A percentile compares a stretch with the other conserved stretches of the same genome.
phyloP scores from a whole-genome alignment of 177 flowering plant genomes.

The Vitis hybrid region DNA sequence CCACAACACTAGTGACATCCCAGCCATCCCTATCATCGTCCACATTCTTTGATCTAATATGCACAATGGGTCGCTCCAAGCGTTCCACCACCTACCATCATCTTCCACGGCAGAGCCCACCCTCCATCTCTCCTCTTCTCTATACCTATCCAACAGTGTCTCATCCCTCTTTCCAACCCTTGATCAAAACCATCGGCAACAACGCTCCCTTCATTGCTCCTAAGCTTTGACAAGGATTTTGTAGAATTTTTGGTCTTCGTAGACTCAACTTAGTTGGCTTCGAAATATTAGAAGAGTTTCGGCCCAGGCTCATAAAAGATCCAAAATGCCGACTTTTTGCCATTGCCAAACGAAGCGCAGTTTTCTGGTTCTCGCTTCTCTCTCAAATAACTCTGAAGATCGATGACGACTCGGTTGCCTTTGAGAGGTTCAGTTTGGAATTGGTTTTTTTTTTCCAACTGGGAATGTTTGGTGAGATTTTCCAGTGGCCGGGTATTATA shows the following conservation, averaged over 20 bases:
- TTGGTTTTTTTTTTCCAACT: neutral
- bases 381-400: neutral
- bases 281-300: no score
- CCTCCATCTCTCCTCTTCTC: conserved; percentile 56
- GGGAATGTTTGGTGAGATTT: neutral
- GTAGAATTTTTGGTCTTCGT: no score
- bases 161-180: conserved; percentile 44
- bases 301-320: no score
- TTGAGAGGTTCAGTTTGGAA: neutral
- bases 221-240: no score
- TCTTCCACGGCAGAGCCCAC: conserved; percentile 38
- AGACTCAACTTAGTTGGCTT: no score
- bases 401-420: conserved; percentile 10
- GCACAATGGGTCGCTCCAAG: conserved; percentile 34
- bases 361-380: neutral
- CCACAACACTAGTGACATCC: conserved; percentile 23
- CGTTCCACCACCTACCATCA: conserved; percentile 13
- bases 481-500: no score
- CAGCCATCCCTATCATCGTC: conserved; percentile 31
- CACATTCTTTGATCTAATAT: conserved; percentile 38
- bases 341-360: neutral
- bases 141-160: conserved; percentile 34
- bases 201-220: conserved; percentile 19
- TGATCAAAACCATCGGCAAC: conserved; percentile 28
- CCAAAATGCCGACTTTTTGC: no score